Evolutionary conservation across 352 stramenopile genomes (phyloP), one percentile per base, ranked within the genome.

Genomic region (Pseudoperonospora humuli): DNA sequence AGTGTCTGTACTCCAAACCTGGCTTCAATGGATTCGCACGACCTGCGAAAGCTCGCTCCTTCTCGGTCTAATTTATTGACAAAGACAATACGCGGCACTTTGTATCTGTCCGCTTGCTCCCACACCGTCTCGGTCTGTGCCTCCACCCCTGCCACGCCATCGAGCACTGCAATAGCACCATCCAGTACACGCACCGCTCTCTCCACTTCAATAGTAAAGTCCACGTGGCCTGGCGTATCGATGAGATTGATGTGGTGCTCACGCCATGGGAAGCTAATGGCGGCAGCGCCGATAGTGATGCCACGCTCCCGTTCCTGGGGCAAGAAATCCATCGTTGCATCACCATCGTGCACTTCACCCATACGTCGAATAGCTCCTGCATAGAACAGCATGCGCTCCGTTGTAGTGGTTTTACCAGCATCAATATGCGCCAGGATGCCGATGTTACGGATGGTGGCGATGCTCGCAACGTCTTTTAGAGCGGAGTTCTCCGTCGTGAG

Each of bases 351-450:
- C 39, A 89, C 77, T 45, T 90, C 72, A 31, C 74, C 74, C 74
- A 86, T 86, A 35, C 60, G 58, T 14, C 38, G 34, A 47, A 89
- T 89, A 1, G 61, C 62, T 34, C 76, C 96, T 17, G 95, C 88
- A 78, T 98, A 98, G 68, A 95, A 99, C 11, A 99, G 82, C 74
- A 99, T 98, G 51, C 95, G 84, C 68, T 99, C 96, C 13, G 95
- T 99, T 9, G 93, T 98, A 19, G 96, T 99, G 7, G 96, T 99
- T 75, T 99, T 99, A 13, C 95, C 96, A 6, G 95, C 95, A 67
- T 99, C 96, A 54, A 99, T 98, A 72, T 99, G 96, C 19, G 96
- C 96, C 66, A 98, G 91, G 63, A 99, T 98, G 51, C 96, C 95
- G 61, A 98, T 98, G 73, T 99, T 99, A 45, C 96, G 86, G 68